Percentiles rank a stretch among this genome's conserved stretches.
phyloP scores from a whole-genome alignment of 768 basidiomycete genomes.

The Mycena belliarum region DNA sequence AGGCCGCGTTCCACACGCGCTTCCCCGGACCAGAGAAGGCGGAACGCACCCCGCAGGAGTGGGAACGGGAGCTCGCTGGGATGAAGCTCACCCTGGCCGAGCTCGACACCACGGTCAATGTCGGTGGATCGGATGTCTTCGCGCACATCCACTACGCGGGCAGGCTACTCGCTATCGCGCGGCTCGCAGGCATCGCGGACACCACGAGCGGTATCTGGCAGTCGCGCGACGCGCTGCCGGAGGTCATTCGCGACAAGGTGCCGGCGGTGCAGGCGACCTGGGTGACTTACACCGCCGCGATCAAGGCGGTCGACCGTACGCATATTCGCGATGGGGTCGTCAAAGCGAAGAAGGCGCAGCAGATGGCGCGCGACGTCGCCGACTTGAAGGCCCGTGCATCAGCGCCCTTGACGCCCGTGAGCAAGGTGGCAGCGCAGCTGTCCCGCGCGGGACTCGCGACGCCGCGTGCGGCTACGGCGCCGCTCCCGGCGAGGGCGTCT shows the following conservation, averaged over 20 bases:
- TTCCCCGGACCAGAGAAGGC: slow-evolving; percentile 6
- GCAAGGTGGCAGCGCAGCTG: background rate
- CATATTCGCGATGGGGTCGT: background rate
- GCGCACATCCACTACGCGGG: slow-evolving; percentile 15
- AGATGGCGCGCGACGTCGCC: background rate
- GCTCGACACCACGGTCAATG: slow-evolving; percentile 12
- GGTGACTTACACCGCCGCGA: background rate
- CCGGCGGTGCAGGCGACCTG: background rate
- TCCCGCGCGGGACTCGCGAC: background rate
- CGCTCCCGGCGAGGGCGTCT: background rate
- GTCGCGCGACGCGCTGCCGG: slow-evolving; percentile 8
- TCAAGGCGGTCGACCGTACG: slow-evolving; percentile 1
- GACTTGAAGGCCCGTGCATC: no score
- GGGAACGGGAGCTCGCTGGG: slow-evolving; percentile 11
- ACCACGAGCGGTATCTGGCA: slow-evolving; percentile 8
- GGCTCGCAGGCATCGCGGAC: background rate
- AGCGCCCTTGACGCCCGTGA: background rate
- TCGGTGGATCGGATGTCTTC: slow-evolving; percentile 9
- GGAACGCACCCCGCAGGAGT: slow-evolving; percentile 11
- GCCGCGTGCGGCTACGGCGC: background rate
- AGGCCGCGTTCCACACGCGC: background rate
- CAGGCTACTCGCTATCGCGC: slow-evolving; percentile 1
- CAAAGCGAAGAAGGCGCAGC: slow-evolving; percentile 3
- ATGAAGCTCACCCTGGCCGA: slow-evolving; percentile 16
- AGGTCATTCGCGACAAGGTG: slow-evolving; percentile 1